Base-by-base conservation (phyloP, 2,329 filamentous ascomycete species). In the Colletotrichum tamarilloi region DNA sequence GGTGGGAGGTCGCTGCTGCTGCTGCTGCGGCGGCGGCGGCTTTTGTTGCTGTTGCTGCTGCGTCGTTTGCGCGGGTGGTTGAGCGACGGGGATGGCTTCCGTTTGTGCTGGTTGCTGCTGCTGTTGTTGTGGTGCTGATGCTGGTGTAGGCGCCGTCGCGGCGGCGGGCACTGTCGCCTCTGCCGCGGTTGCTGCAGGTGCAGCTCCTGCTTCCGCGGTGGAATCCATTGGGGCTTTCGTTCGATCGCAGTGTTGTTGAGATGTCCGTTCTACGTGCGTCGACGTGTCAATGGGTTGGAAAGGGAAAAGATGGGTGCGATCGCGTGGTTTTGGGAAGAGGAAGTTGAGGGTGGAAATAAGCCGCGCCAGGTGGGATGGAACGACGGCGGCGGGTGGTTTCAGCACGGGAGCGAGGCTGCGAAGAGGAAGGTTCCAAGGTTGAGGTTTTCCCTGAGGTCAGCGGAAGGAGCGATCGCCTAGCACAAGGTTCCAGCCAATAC, bases 1-100 rank as follows among this genome's bases (percentile, higher is more conserved):
- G 42, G 72, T 63, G 75, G 75, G 65, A 71, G 58, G 64, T 73
- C 68, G 68, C 75, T 60, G 77, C 55, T 59, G 73, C 67, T 71
- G 71, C 38, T 32, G 60, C 19, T 12, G 32, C 32, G 32, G 28
- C 28, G n/a, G 35, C 58, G n/a, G 26, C 11, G 46, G 42, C 19
- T 16, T 42, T 26, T 53, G 42, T n/a, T 59, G 32, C 24, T 59
- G 57, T 74, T 57, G 77, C 52, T 58, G 71, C 70, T 72, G 72
- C 52, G 67, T 74, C 56, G 74, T 63, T 62, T 76, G 68, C 55
- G 68, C 60, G 56, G 66, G 24, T 52, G 59, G 56, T 49, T 70
- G 69, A 62, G 69, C 56, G 32, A 32, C 66, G 49, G 53, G 68
- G 22, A 46, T 57, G 35, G 69, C 28, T 52, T 67, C 52, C 16